phyloP scores from a whole-genome alignment of 2,329 filamentous ascomycete genomes.

The Fusarium phyllophilum region DNA sequence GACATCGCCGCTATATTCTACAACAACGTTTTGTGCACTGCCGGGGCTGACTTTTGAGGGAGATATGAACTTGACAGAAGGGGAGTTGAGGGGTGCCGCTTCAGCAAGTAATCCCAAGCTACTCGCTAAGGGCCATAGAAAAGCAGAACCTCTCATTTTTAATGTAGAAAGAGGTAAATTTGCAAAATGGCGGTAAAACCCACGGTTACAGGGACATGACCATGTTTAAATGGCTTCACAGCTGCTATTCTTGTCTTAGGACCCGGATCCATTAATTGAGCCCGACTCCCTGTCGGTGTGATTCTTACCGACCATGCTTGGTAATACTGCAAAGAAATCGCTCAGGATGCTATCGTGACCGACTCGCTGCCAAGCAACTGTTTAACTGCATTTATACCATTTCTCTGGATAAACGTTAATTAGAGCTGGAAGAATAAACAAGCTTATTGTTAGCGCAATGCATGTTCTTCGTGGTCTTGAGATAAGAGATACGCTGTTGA shows the following conservation, averaged over 20 bases:
- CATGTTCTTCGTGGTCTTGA: not conserved
- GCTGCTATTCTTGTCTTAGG: not conserved
- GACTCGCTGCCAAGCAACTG: not conserved
- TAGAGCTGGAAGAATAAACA: not conserved
- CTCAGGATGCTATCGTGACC: not conserved
- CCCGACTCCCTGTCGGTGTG: not conserved
- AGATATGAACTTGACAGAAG: not conserved
- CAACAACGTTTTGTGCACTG: conserved; percentile 35
- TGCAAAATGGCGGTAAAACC: too few species aligned
- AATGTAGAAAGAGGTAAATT: fast-evolving
- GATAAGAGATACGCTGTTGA: not conserved
- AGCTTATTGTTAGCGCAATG: not conserved
- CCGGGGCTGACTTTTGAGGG: not conserved
- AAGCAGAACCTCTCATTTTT: not conserved
- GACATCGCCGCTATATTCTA: conserved; percentile 31
- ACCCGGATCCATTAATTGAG: not conserved
- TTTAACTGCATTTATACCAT: not conserved
- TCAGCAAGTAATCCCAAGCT: not conserved
- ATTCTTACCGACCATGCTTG: not conserved
- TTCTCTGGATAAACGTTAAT: not conserved
- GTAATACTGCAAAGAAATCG: not conserved
- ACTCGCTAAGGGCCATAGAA: fast-evolving
- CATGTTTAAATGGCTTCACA: not conserved
- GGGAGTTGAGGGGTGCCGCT: not conserved
- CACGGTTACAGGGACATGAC: not conserved